Base-by-base conservation (phyloP, 768 basidiomycete genomes). In the Auricularia sp. region DNA sequence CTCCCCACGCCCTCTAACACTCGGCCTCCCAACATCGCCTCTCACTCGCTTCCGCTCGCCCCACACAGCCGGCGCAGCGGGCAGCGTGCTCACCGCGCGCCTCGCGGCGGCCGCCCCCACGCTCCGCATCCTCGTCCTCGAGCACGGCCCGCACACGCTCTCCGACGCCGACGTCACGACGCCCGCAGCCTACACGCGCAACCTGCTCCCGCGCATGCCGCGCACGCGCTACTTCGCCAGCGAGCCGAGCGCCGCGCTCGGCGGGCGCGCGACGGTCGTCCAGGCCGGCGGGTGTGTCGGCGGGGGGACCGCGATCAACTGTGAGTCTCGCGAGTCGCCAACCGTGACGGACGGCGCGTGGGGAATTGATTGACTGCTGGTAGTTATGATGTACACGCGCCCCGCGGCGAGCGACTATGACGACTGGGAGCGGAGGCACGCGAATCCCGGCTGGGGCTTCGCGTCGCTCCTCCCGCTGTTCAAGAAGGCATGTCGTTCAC, bases 381-480 rank as follows among this genome's bases (percentile, higher is more conserved):
- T 29, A 66, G 79, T 74, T 68, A 77, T 78, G 70, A 77, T 83
- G 77, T 87, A 87, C 66, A 82, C 79, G 0, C 80, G 87, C 33
- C 80, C 84, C 14, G 72, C 82, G 6, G 81, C 83, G 1, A 86
- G 85, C 0, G 87, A 88, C 69, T 87, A 83, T 58, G 84, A 88
- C 66, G 83, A 83, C 60, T 87, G 86, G 87, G 80, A 81, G 67
- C 67, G 53, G 6, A 70, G 75, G 2, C 72, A 81, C 33, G 77
- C 76, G 3, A 87, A 87, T 69, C 72, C 79, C 1, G 87, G 86
- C 1, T 88, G 87, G 87, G 77, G 84, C 5, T 82, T 83, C 0
- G 74, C 77, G 60, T 75, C 82, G 34, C 69, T 88, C 3, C 79
- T 87, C 36, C 86, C 86, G 0, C 73, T 87, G 14, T 66, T 86